Evolutionary conservation across 306 rosid genomes (phyloP).

Genomic region (Dryas octopetala): DNA sequence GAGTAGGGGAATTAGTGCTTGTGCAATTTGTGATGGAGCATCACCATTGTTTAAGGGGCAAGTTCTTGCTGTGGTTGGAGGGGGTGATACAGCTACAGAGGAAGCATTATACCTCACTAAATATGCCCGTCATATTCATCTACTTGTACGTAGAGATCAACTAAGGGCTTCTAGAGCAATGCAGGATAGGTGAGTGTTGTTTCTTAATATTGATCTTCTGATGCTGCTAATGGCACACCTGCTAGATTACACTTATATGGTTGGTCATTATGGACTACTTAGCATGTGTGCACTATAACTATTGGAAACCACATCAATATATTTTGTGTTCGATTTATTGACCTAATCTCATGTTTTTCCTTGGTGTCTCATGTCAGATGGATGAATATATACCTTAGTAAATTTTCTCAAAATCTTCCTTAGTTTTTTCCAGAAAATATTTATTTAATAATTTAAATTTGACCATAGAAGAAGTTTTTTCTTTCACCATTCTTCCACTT

Average conservation of each 20-base stretch:
- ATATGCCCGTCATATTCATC: slow-evolving; percentile 87
- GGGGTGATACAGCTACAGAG: slow-evolving; percentile 97
- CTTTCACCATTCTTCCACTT: neutral
- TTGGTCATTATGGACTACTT: neutral
- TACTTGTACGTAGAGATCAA: slow-evolving; percentile 82
- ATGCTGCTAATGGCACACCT: slow-evolving; percentile 14
- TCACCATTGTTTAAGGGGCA: slow-evolving; percentile 94
- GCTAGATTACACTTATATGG: slow-evolving; percentile 8
- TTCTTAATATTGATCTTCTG: slow-evolving; percentile 19
- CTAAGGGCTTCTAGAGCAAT: slow-evolving; percentile 93
- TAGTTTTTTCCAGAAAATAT: neutral
- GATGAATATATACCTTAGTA: neutral
- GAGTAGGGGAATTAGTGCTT: slow-evolving; percentile 98
- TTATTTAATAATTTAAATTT: neutral
- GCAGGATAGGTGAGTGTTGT: slow-evolving; percentile 86
- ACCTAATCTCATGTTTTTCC: neutral
- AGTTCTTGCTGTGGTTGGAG: slow-evolving; percentile 93
- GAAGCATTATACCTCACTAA: slow-evolving; percentile 90
- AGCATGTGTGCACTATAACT: neutral
- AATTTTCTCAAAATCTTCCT: neutral
- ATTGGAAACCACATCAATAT: slow-evolving; percentile 1
- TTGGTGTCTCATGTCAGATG: neutral
- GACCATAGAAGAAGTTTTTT: neutral
- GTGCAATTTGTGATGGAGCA: slow-evolving; percentile 98
- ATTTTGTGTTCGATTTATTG: neutral